Percentiles rank a stretch among this genome's conserved stretches.
Evolutionary conservation across 2,329 filamentous ascomycete species (phyloP).

Genomic region (Chrysosporium queenslandicum): DNA sequence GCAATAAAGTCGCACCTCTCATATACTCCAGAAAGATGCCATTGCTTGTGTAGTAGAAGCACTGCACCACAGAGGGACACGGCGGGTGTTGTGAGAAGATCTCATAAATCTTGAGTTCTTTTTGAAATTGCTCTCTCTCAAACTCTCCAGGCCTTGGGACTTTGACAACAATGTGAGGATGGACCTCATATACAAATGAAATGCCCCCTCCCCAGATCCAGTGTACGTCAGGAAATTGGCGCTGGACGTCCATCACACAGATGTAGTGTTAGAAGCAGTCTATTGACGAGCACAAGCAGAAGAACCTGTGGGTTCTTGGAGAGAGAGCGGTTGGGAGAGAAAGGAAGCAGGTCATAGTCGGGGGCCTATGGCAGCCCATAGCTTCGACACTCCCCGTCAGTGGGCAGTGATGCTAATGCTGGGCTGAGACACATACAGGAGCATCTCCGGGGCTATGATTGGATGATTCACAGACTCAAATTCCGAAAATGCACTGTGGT

Average conservation of each 20-base stretch:
- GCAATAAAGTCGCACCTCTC: slow-evolving; percentile 19
- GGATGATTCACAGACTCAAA: no score
- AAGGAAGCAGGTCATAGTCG: no score
- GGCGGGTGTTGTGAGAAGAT: slow-evolving; percentile 19
- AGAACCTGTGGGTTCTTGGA: neutral
- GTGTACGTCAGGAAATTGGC: slow-evolving; percentile 19
- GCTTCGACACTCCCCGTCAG: no score
- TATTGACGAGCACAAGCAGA: neutral
- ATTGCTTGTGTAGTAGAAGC: slow-evolving; percentile 18
- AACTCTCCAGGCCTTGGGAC: slow-evolving; percentile 18
- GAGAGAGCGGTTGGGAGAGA: neutral
- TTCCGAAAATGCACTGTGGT: no score
- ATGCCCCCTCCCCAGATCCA: slow-evolving; percentile 22
- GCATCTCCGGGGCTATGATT: no score
- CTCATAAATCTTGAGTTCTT: slow-evolving; percentile 22
- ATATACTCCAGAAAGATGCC: slow-evolving; percentile 27
- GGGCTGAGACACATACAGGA: no score
- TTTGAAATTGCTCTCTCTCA: slow-evolving; percentile 22
- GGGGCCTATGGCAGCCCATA: no score
- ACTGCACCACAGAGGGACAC: slow-evolving; percentile 22
- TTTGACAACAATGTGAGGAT: slow-evolving; percentile 26
- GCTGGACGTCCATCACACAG: slow-evolving; percentile 18
- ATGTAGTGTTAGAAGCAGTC: neutral
- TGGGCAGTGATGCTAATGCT: no score
- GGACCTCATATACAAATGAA: slow-evolving; percentile 24